Evolutionary conservation across 2,329 filamentous ascomycete species (phyloP), one percentile per base, ranked within the genome.

Genomic region (Fusarium sp.): DNA sequence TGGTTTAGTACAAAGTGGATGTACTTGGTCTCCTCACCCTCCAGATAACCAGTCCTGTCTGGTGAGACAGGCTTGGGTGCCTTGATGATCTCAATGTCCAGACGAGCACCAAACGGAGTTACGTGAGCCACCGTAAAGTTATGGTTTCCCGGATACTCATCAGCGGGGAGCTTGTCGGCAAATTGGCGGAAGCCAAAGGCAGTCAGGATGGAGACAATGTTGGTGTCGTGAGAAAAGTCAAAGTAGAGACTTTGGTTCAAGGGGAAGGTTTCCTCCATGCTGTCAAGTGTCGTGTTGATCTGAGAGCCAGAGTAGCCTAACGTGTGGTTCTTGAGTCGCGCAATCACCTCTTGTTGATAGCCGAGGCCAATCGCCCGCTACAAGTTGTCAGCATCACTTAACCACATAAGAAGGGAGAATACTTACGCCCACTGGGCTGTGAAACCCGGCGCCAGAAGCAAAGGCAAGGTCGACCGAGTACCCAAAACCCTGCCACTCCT

Each of bases 181-280:
- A 95, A 95, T 78, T 95, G 93, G 4, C 84, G 90, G 56, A 95
- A 85, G 2, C 93, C 93, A 70, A 95, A 93, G 0, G 93, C 93
- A 0, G 92, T 91, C 5, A 95, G 84, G 73, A 95, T 89, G 30
- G 88, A 88, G 76, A 92, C 86, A 69, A 94, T 93, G 79, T 93
- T 94, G 35, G 92, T 92, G 82, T 95, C 93, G 81, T 95, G 93
- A 18, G 89, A 92, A 81, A 95, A 95, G 84, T 95, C 93, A 59
- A 95, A 89, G 81, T 95, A 94, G 18, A 95, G 85, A 25, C 85
- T 88, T 80, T 95, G 94, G 79, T 94, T 89, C 5, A 93, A 83
- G 0, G 93, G 93, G 80, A 95, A 95, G 0, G 93, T 95, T 39
- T 85, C 85, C 0, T 87, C 87, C 81, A 88, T 93, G 78, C 87